Conservation (phyloP, 2,329 filamentous ascomycete genomes). For the Dactylellina parvicollis region DNA sequence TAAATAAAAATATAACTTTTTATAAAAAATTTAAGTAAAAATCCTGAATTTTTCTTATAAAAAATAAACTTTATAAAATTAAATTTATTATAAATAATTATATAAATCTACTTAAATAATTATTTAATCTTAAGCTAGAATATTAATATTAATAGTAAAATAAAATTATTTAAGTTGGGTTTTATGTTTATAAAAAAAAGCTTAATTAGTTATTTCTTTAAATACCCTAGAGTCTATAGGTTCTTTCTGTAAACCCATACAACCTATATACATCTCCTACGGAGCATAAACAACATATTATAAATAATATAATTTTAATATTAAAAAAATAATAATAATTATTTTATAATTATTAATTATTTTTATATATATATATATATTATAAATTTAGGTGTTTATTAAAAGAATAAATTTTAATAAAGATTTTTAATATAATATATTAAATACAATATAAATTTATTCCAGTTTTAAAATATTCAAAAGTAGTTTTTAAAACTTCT, state of each 20-base stretch:
- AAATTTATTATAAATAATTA: conserved; percentile 1
- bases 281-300: not conserved
- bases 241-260: no score
- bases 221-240: no score
- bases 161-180: not conserved
- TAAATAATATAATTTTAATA: not conserved
- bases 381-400: not conserved
- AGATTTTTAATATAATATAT: not conserved
- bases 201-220: not conserved
- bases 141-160: not conserved
- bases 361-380: conserved; percentile 1
- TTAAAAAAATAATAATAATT: conserved; percentile 7
- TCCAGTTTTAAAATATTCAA: not conserved
- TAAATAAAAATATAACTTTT: no score
- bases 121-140: not conserved
- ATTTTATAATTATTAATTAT: not conserved
- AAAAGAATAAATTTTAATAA: not conserved
- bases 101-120: not conserved
- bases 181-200: conserved; percentile 8
- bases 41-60: no score
- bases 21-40: no score
- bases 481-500: conserved; percentile 9
- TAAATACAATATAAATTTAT: not conserved
- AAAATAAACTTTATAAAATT: not conserved
- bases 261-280: not conserved